Conservation (phyloP, 148 eudicot species). For the Linanthus parryae region DNA sequence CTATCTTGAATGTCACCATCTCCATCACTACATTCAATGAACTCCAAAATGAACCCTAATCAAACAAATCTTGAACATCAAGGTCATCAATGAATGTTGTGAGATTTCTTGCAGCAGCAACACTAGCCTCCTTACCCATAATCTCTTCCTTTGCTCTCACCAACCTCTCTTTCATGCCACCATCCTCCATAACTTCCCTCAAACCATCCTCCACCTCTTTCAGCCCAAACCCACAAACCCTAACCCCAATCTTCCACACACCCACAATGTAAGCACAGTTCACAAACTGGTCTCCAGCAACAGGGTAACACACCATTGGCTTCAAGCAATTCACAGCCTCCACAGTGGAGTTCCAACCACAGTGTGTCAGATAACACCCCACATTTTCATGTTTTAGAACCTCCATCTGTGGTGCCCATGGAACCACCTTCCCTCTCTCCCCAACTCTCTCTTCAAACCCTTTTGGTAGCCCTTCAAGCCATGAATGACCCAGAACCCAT, state of each 20-base stretch:
- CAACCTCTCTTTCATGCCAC: conserved; percentile 30
- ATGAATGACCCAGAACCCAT: conserved; percentile 62
- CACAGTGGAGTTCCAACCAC: conserved; percentile 84
- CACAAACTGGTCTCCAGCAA: conserved; percentile 72
- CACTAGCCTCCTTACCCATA: conserved; percentile 42
- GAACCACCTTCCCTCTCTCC: conserved; percentile 40
- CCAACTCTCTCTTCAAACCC: conserved; percentile 33
- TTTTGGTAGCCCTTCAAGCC: conserved; percentile 63
- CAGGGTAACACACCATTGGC: conserved; percentile 51
- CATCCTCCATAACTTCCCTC: conserved; percentile 28
- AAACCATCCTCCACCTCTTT: conserved; percentile 35
- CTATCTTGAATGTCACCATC: too few species aligned
- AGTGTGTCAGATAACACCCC: conserved; percentile 68
- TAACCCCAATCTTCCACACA: conserved; percentile 62
- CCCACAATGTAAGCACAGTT: conserved; percentile 60
- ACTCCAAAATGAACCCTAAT: too few species aligned
- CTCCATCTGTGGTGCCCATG: conserved; percentile 78
- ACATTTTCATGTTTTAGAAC: conserved; percentile 51
- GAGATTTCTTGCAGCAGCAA: conserved; percentile 19
- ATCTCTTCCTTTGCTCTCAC: conserved; percentile 28
- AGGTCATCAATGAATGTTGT: conserved; percentile 29
- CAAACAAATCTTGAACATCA: too few species aligned
- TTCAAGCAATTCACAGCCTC: conserved; percentile 65
- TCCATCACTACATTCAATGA: too few species aligned
- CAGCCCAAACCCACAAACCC: conserved; percentile 28